Evolutionary conservation across 2,329 filamentous ascomycete species (phyloP), one percentile per base, ranked within the genome.

Genomic region (Penicillium paneum): DNA sequence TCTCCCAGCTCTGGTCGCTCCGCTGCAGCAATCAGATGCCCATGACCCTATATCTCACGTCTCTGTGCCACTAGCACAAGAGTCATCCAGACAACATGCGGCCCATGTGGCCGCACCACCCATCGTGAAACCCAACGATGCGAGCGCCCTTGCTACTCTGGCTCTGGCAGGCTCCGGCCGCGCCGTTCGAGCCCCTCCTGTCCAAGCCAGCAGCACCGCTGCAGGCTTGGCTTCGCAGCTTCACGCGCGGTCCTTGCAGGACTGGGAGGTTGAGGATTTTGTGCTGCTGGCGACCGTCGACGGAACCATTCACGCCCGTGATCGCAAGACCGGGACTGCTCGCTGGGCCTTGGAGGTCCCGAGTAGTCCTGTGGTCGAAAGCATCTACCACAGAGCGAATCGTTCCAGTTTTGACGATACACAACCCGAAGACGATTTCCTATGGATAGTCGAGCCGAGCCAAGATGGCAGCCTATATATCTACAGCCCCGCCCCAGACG

Each of bases 201-300:
- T 85, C 82, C 84, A 85, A 78, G 79, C 80, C 73, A 83, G 82
- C 77, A 82, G 81, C 71, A 76, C 77, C 54, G 79, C 81, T 74
- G 81, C 82, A 74, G 86, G 85, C 68, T 81, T 89, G 76, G 83
- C 88, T 80, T 87, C 89, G 89, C 89, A 87, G 87, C 88, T 90
- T 74, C 82, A 83, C 88, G 93, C 91, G 92, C 92, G 93, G 86
- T 95, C 88, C 82, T 82, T 97, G 84, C 88, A 92, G 84, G 93
- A 97, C 80, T 97, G 93, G 93, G 91, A 97, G 89, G 92, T 97
- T 79, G 93, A 97, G 90, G 92, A 97, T 82, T 96, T 97, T 84
- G 90, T 97, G 79, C 90, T 99, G 81, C 82, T 99, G 89, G 93
- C 94, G 90, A 97, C 94, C 84, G 90, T 97, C 85, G 92, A 97